Percentiles rank a stretch among this genome's conserved stretches.
Conservation (phyloP, 352 stramenopile species). For the Globisporangium polare region DNA sequence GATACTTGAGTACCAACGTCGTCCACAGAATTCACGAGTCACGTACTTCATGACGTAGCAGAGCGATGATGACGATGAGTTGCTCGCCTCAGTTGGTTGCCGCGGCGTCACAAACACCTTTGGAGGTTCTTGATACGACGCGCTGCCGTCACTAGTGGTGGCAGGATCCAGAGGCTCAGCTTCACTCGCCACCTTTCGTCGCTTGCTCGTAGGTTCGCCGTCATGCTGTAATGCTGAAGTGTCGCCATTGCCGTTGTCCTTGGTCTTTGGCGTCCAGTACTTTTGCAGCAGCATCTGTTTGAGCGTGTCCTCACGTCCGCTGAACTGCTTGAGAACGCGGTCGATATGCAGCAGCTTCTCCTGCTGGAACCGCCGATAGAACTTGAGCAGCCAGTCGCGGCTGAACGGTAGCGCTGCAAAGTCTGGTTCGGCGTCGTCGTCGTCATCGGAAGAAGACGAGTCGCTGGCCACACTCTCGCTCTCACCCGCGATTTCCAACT, state of each 20-base stretch:
- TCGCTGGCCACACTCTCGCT: neutral
- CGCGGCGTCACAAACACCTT: constrained; percentile 5
- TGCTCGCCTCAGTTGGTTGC: neutral
- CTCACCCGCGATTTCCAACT: constrained; percentile 7
- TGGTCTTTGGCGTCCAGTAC: constrained; percentile 22
- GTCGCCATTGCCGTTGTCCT: neutral
- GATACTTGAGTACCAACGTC: neutral
- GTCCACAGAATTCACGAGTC: too few species aligned
- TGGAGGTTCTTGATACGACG: neutral
- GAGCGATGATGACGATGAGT: constrained; percentile 9
- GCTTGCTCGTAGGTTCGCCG: constrained; percentile 4
- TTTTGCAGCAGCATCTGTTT: constrained; percentile 59
- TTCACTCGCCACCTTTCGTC: constrained; percentile 18
- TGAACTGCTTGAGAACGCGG: constrained; percentile 56
- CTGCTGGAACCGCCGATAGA: constrained; percentile 53
- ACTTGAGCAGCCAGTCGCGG: constrained; percentile 46
- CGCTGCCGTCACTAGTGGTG: neutral
- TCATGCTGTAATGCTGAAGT: neutral
- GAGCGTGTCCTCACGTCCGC: constrained; percentile 54
- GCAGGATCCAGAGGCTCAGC: constrained; percentile 12
- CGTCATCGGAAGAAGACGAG: constrained; percentile 17
- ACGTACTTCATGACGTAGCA: constrained; percentile 37
- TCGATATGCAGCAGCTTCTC: constrained; percentile 43
- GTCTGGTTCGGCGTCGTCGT: constrained; percentile 7
- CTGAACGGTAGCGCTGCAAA: constrained; percentile 27